These are phyloP conservation scores for Phlebopus sp. DNA, from an alignment of 1,284 basidiomycete genomes.

Conservation along the genomic window DNA sequence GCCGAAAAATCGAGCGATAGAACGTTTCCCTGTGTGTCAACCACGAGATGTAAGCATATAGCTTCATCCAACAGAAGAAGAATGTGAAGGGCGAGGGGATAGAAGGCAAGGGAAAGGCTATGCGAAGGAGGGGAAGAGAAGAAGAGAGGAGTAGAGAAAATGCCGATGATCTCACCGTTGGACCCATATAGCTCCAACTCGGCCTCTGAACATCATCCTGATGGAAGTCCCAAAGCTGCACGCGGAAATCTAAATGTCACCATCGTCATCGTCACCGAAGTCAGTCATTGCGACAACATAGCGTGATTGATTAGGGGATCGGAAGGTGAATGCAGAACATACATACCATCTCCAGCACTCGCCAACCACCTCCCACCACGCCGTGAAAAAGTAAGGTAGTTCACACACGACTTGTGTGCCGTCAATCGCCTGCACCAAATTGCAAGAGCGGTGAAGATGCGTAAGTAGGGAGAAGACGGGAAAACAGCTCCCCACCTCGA, in stretches of 20 bases:
- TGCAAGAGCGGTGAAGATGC: background rate
- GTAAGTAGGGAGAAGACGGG: background rate
- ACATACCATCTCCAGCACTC: conserved; percentile 72
- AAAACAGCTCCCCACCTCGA: conserved; percentile 25
- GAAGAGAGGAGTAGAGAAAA: background rate
- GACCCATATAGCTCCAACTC: conserved; percentile 47
- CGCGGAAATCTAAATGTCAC: conserved; percentile 47
- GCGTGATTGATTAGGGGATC: too few species aligned
- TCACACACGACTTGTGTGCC: conserved; percentile 69
- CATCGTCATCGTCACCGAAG: background rate
- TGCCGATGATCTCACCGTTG: conserved; percentile 36
- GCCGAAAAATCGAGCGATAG: conserved; percentile 69
- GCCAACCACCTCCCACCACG: conserved; percentile 66
- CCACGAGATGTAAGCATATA: conserved; percentile 10
- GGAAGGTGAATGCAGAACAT: conserved; percentile 43
- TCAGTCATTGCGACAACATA: conserved; percentile 9
- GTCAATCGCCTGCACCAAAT: conserved; percentile 45
- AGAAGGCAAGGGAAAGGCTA: too few species aligned
- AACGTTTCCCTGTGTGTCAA: conserved; percentile 53
- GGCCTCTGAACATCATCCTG: conserved; percentile 54
- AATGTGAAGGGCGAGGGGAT: background rate
- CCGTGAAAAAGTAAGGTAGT: conserved; percentile 62
- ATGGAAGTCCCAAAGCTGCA: conserved; percentile 70
- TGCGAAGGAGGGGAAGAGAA: background rate
- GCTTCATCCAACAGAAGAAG: conserved; percentile 27